Conservation (phyloP, 768 basidiomycete species). For the Tephrocybe sp. region DNA sequence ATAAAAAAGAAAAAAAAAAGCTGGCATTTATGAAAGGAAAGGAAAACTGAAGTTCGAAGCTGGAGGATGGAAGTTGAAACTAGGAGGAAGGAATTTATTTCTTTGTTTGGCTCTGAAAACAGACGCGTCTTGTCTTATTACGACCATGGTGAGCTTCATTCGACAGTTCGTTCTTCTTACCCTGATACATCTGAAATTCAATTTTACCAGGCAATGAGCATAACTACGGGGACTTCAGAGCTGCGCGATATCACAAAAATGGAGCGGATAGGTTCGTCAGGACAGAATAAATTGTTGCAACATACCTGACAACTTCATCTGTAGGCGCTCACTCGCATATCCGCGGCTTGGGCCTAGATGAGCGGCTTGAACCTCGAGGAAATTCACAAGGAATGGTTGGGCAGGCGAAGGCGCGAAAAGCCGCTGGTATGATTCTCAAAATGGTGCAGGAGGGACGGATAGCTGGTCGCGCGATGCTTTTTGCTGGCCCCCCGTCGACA, state of each 20-base stretch:
- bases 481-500: conserved; percentile 95
- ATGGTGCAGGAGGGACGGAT: conserved; percentile 98
- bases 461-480: conserved; percentile 93
- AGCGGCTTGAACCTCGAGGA: conserved; percentile 82
- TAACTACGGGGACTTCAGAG: conserved; percentile 74
- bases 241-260: conserved; percentile 87
- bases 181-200: not conserved
- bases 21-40: too few relatives aligned
- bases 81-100: too few relatives aligned
- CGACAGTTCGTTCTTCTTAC: too few relatives aligned
- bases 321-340: conserved; percentile 92
- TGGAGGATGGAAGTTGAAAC: too few relatives aligned
- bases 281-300: not conserved
- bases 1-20: too few relatives aligned
- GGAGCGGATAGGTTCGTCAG: conserved; percentile 77
- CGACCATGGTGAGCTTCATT: conserved; percentile 4
- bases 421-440: conserved; percentile 95
- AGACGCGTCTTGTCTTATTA: conserved; percentile 4
- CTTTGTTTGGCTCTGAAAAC: conserved; percentile 12
- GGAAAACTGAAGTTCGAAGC: too few relatives aligned
- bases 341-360: conserved; percentile 91
- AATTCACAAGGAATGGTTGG: conserved; percentile 97
- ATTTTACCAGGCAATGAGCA: conserved; percentile 55
- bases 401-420: conserved; percentile 93
- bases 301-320: conserved; percentile 11